Conservation (phyloP, 768 basidiomycete genomes). For the Rhizopogon roseolus region DNA sequence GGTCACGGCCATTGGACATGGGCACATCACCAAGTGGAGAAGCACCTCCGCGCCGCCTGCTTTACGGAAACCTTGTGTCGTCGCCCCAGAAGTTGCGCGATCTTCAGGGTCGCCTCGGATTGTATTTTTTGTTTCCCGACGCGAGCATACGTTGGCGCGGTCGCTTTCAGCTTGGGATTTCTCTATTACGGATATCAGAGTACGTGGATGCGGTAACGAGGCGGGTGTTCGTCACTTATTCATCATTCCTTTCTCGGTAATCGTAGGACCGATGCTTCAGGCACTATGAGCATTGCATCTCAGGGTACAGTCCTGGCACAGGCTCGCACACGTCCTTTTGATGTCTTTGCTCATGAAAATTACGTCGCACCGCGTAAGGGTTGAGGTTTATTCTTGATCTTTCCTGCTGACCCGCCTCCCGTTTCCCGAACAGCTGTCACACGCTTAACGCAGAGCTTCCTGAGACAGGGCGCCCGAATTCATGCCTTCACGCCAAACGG, state of each 20-base stretch:
- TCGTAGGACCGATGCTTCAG: conserved; percentile 45
- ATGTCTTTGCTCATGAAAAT: conserved; percentile 65
- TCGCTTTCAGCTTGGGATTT: conserved; percentile 69
- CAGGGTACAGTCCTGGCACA: conserved; percentile 67
- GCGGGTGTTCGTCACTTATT: conserved; percentile 9
- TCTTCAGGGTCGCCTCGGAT: conserved; percentile 72
- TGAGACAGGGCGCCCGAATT: conserved; percentile 54
- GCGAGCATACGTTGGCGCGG: conserved; percentile 81
- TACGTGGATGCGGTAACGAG: conserved; percentile 34
- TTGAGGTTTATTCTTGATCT: conserved; percentile 12
- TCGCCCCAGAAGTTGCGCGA: conserved; percentile 78
- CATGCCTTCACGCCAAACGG: conserved; percentile 42
- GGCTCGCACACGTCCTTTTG: conserved; percentile 71
- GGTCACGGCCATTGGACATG: conserved; percentile 56
- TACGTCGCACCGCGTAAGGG: conserved; percentile 79
- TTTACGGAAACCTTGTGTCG: conserved; percentile 85
- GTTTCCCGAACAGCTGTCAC: conserved; percentile 34
- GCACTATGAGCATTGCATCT: conserved; percentile 45
- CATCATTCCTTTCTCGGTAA: conserved; percentile 11
- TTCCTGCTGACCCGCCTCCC: conserved; percentile 8
- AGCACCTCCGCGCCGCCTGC: conserved; percentile 48
- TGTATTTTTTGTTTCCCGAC: conserved; percentile 89
- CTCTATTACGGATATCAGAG: conserved; percentile 72
- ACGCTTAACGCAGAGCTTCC: conserved; percentile 51
- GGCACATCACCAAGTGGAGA: conserved; percentile 45